Conservation (phyloP, 176 grass and related monocot genomes). For the Aegilops umbellulata region DNA sequence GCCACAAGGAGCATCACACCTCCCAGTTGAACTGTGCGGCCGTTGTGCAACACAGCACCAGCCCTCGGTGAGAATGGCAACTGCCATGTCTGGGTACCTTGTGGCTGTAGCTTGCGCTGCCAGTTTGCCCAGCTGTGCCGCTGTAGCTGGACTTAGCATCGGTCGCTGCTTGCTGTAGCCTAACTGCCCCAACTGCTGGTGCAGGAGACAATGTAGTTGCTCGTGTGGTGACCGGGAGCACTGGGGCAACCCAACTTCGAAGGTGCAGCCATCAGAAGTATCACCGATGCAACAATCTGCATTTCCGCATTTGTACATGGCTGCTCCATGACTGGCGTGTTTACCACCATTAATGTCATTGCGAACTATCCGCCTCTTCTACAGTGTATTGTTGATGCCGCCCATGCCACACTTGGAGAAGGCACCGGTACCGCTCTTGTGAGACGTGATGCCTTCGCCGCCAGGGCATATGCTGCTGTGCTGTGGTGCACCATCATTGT, state of each 20-base stretch:
- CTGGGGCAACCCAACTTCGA: background rate
- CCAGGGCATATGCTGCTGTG: background rate
- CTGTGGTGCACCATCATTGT: background rate
- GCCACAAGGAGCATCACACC: background rate
- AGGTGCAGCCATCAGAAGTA: background rate
- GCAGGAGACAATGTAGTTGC: background rate
- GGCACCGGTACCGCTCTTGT: background rate
- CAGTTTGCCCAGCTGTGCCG: background rate
- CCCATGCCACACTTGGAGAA: background rate
- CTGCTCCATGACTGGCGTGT: background rate
- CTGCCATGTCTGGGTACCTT: background rate
- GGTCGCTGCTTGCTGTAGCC: background rate
- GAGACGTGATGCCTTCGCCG: background rate
- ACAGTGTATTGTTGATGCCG: background rate
- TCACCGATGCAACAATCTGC: background rate
- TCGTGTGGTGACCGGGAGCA: background rate
- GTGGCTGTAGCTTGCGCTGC: background rate
- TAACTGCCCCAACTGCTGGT: background rate
- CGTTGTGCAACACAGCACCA: background rate
- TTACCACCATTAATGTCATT: background rate
- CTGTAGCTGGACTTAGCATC: background rate
- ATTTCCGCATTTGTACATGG: background rate
- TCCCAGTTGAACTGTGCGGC: background rate
- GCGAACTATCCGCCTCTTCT: background rate
- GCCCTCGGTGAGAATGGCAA: background rate